Conservation (phyloP, 2,329 filamentous ascomycete genomes). For the Pseudogymnoascus pannorum region DNA sequence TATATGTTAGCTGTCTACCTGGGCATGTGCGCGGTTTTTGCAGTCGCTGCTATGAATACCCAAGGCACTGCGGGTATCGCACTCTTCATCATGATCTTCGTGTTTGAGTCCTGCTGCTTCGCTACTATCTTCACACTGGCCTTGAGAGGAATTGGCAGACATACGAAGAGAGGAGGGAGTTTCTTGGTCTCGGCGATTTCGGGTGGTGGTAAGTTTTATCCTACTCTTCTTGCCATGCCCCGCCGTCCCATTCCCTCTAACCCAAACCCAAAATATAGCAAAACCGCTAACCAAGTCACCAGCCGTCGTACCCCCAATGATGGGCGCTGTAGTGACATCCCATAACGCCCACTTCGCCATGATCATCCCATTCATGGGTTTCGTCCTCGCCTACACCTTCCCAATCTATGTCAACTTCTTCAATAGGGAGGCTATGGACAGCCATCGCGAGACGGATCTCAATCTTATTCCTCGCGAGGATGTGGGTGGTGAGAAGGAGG, state of each 20-base stretch:
- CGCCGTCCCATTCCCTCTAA: background rate
- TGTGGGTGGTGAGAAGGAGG: background rate
- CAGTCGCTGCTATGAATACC: conserved; percentile 42
- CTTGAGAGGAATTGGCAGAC: conserved; percentile 43
- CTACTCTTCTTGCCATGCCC: background rate
- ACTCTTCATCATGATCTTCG: conserved; percentile 43
- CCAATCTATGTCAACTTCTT: conserved; percentile 13
- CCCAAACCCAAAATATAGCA: background rate
- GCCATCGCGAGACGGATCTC: conserved; percentile 7
- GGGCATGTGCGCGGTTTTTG: conserved; percentile 33
- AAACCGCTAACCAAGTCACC: background rate
- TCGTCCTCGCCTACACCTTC: conserved; percentile 13
- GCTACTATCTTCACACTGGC: conserved; percentile 46
- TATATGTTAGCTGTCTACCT: conserved; percentile 62
- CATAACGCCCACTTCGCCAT: background rate
- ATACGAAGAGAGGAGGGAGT: conserved; percentile 42
- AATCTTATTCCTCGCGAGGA: background rate
- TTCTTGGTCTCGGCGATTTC: conserved; percentile 42
- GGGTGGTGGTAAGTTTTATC: conserved; percentile 36
- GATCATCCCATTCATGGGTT: conserved; percentile 14
- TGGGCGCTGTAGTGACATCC: conserved; percentile 58
- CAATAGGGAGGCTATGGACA: conserved; percentile 21
- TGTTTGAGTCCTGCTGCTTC: conserved; percentile 47
- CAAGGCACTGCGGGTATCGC: conserved; percentile 40
- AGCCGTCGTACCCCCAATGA: conserved; percentile 59